phyloP scores from a whole-genome alignment of 805 yeast genomes.

The Hemisphaericaspora nanyangensis region DNA sequence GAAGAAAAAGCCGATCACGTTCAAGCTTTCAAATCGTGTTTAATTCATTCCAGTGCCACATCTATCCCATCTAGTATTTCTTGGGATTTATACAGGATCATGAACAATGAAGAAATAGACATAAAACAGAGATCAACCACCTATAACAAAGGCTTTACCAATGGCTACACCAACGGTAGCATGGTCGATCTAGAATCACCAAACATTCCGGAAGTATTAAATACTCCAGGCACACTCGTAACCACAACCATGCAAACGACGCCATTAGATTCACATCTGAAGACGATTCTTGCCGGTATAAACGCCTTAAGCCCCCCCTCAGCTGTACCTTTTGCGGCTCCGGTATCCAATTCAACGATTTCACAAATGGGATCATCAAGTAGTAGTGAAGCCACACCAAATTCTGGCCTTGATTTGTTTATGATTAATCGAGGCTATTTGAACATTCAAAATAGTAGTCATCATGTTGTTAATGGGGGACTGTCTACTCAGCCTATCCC shows the following conservation, averaged over 20 bases:
- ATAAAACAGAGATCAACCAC: too few species aligned
- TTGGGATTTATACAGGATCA: slow-evolving; percentile 14
- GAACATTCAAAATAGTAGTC: too few species aligned
- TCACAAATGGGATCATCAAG: background rate
- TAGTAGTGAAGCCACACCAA: background rate
- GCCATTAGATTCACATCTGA: background rate
- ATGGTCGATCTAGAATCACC: slow-evolving; percentile 6
- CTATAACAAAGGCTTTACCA: too few species aligned
- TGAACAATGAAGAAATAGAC: slow-evolving; percentile 8
- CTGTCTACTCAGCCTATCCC: too few species aligned
- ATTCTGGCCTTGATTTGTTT: background rate
- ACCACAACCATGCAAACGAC: too few species aligned
- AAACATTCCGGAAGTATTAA: slow-evolving; percentile 9
- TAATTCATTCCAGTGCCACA: slow-evolving; percentile 8
- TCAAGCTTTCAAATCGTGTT: slow-evolving; percentile 8
- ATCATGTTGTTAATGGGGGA: too few species aligned
- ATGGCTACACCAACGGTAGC: too few species aligned
- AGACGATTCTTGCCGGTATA: background rate
- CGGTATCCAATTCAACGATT: background rate
- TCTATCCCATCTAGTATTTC: slow-evolving; percentile 15
- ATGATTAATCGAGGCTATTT: too few species aligned
- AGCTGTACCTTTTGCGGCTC: too few species aligned
- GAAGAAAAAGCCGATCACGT: slow-evolving; percentile 6
- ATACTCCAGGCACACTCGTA: too few species aligned
- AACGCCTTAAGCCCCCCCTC: slow-evolving; percentile 4